A percentile compares a stretch with the other conserved stretches of the same genome.
Evolutionary conservation across 176 grass and related monocot species (phyloP).

Genomic region (Phoenix dactylifera): DNA sequence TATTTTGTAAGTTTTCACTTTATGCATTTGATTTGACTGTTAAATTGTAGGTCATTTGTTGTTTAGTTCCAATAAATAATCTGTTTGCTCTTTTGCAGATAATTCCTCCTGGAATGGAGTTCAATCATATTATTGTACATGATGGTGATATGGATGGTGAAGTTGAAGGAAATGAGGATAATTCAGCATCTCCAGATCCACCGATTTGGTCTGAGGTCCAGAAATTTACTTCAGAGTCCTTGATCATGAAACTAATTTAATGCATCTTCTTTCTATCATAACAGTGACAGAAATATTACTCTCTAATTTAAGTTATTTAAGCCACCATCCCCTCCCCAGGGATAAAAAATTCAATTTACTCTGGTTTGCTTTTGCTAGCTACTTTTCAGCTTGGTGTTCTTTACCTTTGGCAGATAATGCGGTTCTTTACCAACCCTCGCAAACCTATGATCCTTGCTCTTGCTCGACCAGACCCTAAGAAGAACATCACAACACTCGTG

Average conservation of each 20-base stretch:
- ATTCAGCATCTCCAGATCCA: slow-evolving; percentile 47
- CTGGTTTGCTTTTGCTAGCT: too few relatives aligned
- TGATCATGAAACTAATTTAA: neutral
- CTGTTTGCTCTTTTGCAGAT: slow-evolving; percentile 21
- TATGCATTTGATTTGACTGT: too few relatives aligned
- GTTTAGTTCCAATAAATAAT: neutral
- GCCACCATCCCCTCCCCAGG: too few relatives aligned
- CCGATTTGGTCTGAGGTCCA: slow-evolving; percentile 66
- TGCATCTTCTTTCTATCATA: neutral
- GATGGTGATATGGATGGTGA: slow-evolving; percentile 64
- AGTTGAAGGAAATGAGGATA: slow-evolving; percentile 43
- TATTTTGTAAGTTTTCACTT: neutral
- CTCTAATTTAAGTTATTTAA: too few relatives aligned
- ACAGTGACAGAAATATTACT: too few relatives aligned
- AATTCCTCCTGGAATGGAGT: slow-evolving; percentile 74
- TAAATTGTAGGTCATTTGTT: slow-evolving; percentile 5
- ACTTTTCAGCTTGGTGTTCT: neutral
- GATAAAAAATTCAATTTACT: too few relatives aligned
- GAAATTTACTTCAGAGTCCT: too few relatives aligned
- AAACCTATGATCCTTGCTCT: slow-evolving; percentile 82
- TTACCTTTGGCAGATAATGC: slow-evolving; percentile 48
- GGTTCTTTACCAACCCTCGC: slow-evolving; percentile 78
- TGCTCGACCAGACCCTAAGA: slow-evolving; percentile 64
- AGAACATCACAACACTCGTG: slow-evolving; percentile 65
- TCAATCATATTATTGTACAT: slow-evolving; percentile 45